Conservation (phyloP, 345 rosid species). For the Citrus trifoliata region DNA sequence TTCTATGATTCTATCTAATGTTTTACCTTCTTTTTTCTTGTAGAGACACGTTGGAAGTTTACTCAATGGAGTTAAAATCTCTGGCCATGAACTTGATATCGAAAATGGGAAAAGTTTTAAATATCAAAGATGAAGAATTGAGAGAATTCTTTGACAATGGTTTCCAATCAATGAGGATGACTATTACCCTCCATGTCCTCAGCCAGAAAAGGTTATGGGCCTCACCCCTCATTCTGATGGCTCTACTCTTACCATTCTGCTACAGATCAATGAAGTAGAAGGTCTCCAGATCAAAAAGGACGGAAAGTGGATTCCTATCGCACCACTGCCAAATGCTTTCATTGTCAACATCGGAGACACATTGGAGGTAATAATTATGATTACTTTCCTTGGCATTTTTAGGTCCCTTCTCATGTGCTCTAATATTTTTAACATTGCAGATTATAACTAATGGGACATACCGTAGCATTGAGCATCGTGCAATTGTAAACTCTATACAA, state of each 20-base stretch:
- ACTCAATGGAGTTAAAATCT: slow-evolving; percentile 14
- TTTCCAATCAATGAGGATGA: slow-evolving; percentile 21
- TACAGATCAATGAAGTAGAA: slow-evolving; percentile 6
- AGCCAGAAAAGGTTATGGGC: slow-evolving; percentile 32
- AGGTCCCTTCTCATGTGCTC: not conserved
- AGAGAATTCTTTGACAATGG: slow-evolving; percentile 13
- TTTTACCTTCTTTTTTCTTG: no score
- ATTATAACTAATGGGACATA: no score
- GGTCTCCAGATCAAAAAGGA: no score
- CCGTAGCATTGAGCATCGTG: no score
- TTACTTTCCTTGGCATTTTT: not conserved
- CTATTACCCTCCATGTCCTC: slow-evolving; percentile 36
- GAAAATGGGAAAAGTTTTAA: slow-evolving; percentile 15
- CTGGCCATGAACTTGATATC: slow-evolving; percentile 5
- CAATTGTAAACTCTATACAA: no score
- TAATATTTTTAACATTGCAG: not conserved
- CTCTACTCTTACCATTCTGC: slow-evolving; percentile 21
- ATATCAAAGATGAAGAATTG: slow-evolving; percentile 19
- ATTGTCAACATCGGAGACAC: not conserved
- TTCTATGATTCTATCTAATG: no score
- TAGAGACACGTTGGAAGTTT: no score
- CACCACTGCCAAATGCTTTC: no score
- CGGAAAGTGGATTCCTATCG: no score
- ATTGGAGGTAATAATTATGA: not conserved
- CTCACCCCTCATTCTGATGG: slow-evolving; percentile 33